phyloP scores from a whole-genome alignment of 2,329 filamentous ascomycete genomes.

The Penicillium glabrum region DNA sequence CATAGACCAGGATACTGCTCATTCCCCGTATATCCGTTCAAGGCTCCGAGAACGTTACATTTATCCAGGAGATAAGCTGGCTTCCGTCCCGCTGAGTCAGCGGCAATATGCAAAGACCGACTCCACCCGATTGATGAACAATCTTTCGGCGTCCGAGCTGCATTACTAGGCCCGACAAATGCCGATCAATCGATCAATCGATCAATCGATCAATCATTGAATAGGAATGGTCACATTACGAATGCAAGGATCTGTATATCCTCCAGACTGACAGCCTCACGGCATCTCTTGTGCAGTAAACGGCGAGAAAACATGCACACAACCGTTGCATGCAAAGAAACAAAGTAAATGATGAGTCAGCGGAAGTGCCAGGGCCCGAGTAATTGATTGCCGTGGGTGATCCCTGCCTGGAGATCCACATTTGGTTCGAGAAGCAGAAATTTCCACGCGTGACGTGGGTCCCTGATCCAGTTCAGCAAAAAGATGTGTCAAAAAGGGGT shows the following conservation, averaged over 20 bases:
- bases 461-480: background rate
- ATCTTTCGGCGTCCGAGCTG: background rate
- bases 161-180: background rate
- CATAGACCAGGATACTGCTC: no score
- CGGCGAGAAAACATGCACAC: background rate
- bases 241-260: no score
- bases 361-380: background rate
- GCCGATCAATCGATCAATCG: background rate
- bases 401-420: background rate
- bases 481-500: background rate
- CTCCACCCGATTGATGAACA: background rate
- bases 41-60: no score
- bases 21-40: no score
- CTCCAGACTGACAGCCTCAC: background rate
- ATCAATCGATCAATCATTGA: background rate
- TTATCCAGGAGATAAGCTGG: background rate
- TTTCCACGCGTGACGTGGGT: constrained; percentile 11
- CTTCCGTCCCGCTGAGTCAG: background rate
- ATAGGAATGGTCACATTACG: no score
- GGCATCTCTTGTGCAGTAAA: background rate
- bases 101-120: background rate
- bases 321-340: background rate
- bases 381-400: background rate
- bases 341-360: background rate
- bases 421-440: constrained; percentile 8